phyloP scores from a whole-genome alignment of 345 rosid species.

The Aquilaria yunnanensis region DNA sequence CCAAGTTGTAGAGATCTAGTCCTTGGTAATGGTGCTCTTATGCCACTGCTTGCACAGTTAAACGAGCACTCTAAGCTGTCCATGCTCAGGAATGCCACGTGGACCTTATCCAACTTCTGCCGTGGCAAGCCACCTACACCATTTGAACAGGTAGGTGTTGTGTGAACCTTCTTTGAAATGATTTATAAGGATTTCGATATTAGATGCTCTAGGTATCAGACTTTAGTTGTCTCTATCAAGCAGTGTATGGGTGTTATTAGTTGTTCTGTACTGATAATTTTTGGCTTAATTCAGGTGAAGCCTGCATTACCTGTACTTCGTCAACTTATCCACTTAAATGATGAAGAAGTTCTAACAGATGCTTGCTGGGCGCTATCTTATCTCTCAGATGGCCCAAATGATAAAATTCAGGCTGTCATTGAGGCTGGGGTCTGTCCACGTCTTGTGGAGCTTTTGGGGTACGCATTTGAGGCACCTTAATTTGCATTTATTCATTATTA shows the following conservation, averaged over 20 bases:
- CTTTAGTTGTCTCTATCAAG: background rate
- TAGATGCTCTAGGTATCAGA: background rate
- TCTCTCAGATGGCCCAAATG: constrained; percentile 81
- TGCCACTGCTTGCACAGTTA: constrained; percentile 62
- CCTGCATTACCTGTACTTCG: constrained; percentile 74
- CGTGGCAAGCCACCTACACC: constrained; percentile 76
- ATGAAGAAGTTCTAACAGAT: constrained; percentile 89
- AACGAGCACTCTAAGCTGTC: constrained; percentile 58
- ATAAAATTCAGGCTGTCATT: constrained; percentile 84
- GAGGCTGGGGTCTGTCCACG: constrained; percentile 75
- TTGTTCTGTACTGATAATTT: background rate
- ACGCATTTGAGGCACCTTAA: constrained; percentile 17
- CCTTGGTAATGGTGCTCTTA: constrained; percentile 55
- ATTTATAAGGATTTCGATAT: background rate
- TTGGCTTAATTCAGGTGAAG: constrained; percentile 48
- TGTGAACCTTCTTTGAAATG: constrained; percentile 6
- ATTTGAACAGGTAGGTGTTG: constrained; percentile 50
- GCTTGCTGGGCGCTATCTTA: constrained; percentile 85
- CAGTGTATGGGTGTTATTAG: no score
- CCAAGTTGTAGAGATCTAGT: constrained; percentile 69
- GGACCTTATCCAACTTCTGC: constrained; percentile 73
- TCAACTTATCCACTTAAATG: constrained; percentile 60
- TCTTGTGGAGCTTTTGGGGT: constrained; percentile 79
- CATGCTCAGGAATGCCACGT: constrained; percentile 75
- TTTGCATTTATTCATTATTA: no score